Conservation (phyloP, 805 yeast genomes). For the Saccharomyces eubayanus region DNA sequence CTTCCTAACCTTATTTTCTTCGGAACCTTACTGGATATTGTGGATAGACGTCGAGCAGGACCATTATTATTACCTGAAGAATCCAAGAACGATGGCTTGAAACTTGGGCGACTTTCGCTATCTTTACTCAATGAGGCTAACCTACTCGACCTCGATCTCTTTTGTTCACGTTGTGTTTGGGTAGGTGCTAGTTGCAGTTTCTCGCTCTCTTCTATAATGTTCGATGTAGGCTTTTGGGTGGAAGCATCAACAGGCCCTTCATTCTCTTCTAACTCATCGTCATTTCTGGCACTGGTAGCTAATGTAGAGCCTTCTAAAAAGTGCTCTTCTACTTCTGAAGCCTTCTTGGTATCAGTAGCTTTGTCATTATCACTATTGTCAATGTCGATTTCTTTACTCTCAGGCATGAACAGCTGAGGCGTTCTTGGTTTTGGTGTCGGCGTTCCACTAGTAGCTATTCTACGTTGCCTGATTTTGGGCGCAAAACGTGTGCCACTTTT, state of each 20-base stretch:
- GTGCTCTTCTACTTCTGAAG: not conserved
- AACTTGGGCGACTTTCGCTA: slow-evolving; percentile 29
- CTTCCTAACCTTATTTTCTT: slow-evolving; percentile 16
- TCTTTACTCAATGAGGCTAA: slow-evolving; percentile 32
- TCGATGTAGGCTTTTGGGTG: not conserved
- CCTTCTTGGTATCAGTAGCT: not conserved
- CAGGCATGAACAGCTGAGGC: not conserved
- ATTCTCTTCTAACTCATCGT: slow-evolving; percentile 1
- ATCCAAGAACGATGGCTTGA: slow-evolving; percentile 18
- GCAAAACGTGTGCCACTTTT: slow-evolving; percentile 55
- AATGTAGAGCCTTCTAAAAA: slow-evolving; percentile 1
- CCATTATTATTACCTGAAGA: slow-evolving; percentile 3
- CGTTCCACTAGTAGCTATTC: slow-evolving; percentile 28
- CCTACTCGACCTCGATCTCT: slow-evolving; percentile 29
- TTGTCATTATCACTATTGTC: slow-evolving; percentile 2
- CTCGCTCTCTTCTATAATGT: not conserved
- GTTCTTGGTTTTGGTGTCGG: slow-evolving; percentile 15
- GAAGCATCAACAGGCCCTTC: not conserved
- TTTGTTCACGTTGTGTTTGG: not conserved
- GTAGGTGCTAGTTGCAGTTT: not conserved
- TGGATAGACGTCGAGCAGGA: slow-evolving; percentile 19
- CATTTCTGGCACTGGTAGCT: not conserved
- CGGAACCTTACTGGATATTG: slow-evolving; percentile 12
- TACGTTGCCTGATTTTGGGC: slow-evolving; percentile 46
- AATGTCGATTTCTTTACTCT: not conserved